phyloP scores from a whole-genome alignment of 768 basidiomycete genomes.

The Pholiota conissans region DNA sequence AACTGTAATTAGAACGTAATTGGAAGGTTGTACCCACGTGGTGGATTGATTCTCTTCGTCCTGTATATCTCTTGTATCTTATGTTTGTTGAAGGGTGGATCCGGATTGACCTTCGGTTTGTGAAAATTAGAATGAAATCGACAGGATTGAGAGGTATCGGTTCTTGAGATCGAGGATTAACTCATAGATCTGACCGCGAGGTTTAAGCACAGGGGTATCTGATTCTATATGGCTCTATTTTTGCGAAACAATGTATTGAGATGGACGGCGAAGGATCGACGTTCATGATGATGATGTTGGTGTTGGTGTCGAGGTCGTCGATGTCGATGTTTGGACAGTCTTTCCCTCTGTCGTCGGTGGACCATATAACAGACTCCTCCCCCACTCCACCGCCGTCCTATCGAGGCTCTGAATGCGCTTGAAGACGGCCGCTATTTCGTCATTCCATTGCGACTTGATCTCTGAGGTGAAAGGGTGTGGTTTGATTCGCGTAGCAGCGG shows the following conservation, averaged over 20 bases:
- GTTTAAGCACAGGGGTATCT: not conserved
- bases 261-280: not conserved
- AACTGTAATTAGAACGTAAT: too few species aligned
- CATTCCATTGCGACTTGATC: constrained; percentile 59
- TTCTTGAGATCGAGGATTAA: not conserved
- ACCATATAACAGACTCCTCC: constrained; percentile 45
- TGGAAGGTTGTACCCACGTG: too few species aligned
- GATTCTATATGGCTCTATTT: not conserved
- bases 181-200: too few species aligned
- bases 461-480: constrained; percentile 46
- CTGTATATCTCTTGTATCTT: not conserved
- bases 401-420: constrained; percentile 46
- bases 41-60: not conserved
- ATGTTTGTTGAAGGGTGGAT: not conserved
- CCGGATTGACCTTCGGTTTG: not conserved
- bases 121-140: not conserved
- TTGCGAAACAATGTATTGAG: not conserved
- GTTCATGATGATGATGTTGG: constrained; percentile 3
- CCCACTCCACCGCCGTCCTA: constrained; percentile 45
- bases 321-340: constrained; percentile 1
- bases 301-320: constrained; percentile 3
- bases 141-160: too few species aligned
- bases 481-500: constrained; percentile 55
- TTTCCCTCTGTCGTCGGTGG: constrained; percentile 10
- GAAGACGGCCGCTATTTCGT: constrained; percentile 49